Conservation (phyloP, 257 asterid genomes). For the Ligustrum vulgare region DNA sequence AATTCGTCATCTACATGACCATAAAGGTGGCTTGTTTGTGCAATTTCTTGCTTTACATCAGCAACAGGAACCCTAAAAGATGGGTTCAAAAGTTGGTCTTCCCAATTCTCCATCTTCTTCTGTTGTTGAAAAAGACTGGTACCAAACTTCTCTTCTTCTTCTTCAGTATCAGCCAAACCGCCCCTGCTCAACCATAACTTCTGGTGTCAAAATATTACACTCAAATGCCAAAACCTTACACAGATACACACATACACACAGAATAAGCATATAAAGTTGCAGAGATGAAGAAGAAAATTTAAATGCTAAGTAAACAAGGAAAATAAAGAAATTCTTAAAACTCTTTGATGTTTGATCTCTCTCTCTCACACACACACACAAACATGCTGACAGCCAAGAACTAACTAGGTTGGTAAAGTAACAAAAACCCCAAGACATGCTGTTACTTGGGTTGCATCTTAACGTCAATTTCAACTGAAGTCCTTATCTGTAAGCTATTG, state of each 20-base stretch:
- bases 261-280: background rate
- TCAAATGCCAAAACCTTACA: no score
- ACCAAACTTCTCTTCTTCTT: slow-evolving; percentile 60
- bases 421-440: background rate
- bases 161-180: slow-evolving; percentile 46
- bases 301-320: background rate
- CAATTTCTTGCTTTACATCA: slow-evolving; percentile 60
- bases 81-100: slow-evolving; percentile 52
- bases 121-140: slow-evolving; percentile 51
- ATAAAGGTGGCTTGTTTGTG: slow-evolving; percentile 34
- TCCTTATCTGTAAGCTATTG: no score
- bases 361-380: background rate
- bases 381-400: background rate
- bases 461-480: no score
- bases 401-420: slow-evolving; percentile 4
- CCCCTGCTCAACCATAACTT: slow-evolving; percentile 35
- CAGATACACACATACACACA: background rate
- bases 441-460: no score
- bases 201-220: background rate
- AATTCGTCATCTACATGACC: slow-evolving; percentile 29
- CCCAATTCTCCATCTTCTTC: slow-evolving; percentile 79
- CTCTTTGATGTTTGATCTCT: background rate
- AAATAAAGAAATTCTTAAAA: background rate
- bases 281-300: background rate
- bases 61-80: slow-evolving; percentile 36